Conservation (phyloP, 2,329 filamentous ascomycete species). For the Alternaria sp. region DNA sequence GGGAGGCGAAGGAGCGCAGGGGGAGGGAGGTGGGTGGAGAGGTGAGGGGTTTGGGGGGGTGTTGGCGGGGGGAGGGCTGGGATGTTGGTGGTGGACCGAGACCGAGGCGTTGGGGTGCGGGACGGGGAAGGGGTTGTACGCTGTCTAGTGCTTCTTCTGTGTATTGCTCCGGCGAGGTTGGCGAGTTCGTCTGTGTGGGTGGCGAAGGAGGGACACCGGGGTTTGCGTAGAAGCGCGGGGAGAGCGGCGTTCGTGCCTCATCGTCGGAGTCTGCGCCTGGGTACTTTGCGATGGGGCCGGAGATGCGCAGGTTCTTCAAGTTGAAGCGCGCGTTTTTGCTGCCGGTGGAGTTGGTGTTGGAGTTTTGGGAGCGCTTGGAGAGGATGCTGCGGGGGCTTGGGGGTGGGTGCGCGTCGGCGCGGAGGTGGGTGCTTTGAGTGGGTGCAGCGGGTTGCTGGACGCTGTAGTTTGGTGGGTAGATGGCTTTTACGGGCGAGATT, state of each 20-base stretch:
- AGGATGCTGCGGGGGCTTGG: constrained; percentile 46
- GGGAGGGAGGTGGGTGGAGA: constrained; percentile 39
- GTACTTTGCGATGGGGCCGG: constrained; percentile 58
- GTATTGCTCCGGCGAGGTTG: constrained; percentile 28
- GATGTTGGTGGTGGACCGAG: neutral
- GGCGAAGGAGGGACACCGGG: constrained; percentile 62
- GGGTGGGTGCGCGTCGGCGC: constrained; percentile 23
- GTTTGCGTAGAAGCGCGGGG: constrained; percentile 59
- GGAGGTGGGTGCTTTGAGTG: constrained; percentile 16
- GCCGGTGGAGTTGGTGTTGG: constrained; percentile 47
- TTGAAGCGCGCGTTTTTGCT: constrained; percentile 52
- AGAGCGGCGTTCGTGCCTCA: constrained; percentile 59
- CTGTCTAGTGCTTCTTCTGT: constrained; percentile 44
- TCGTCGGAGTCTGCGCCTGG: constrained; percentile 52
- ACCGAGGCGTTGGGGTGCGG: constrained; percentile 39
- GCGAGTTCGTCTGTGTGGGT: constrained; percentile 49
- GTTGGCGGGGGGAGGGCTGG: constrained; percentile 4
- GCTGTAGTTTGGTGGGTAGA: constrained; percentile 53
- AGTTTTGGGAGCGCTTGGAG: constrained; percentile 42
- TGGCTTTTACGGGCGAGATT: constrained; percentile 53
- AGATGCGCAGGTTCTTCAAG: constrained; percentile 64
- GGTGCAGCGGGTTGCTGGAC: constrained; percentile 24
- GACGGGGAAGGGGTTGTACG: constrained; percentile 46
- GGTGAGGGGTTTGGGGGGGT: neutral
- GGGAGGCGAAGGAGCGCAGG: constrained; percentile 41